Percentiles rank a stretch among this genome's conserved stretches.
Conservation (phyloP, 2,329 filamentous ascomycete species). For the Gnomoniopsis sp. region DNA sequence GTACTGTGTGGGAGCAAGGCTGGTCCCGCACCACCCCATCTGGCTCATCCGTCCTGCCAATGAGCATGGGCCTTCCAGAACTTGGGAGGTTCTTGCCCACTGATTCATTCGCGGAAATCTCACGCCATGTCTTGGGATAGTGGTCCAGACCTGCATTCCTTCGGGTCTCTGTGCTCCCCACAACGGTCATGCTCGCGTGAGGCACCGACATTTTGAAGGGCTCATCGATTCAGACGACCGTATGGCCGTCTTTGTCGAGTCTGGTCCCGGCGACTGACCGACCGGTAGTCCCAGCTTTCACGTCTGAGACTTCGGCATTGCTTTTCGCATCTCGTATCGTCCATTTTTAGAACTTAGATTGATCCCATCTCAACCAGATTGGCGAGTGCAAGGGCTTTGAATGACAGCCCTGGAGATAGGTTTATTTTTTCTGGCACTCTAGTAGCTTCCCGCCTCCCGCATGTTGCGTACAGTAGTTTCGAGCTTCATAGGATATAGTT, state of each 20-base stretch:
- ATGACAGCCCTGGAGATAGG: background rate
- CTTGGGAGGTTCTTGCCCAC: background rate
- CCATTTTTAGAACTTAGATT: background rate
- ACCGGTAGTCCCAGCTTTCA: background rate
- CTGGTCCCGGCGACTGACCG: no score
- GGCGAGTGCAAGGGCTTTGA: background rate
- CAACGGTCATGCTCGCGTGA: background rate
- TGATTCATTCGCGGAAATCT: constrained; percentile 1
- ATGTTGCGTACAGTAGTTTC: background rate
- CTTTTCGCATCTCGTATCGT: background rate
- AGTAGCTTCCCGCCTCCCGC: background rate
- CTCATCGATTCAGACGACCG: background rate
- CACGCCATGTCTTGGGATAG: constrained; percentile 4
- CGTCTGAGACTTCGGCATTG: background rate
- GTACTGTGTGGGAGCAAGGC: background rate
- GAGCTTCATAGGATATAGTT: background rate
- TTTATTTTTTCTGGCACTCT: background rate
- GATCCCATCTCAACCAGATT: background rate
- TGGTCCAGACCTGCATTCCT: constrained; percentile 6
- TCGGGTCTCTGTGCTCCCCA: background rate
- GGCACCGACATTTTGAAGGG: background rate
- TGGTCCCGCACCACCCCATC: background rate
- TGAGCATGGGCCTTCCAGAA: background rate
- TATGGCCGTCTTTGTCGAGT: no score
- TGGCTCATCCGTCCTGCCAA: background rate